Evolutionary conservation across 495 filamentous ascomycete species (phyloP).

Genomic region (Neurospora pannonica): DNA sequence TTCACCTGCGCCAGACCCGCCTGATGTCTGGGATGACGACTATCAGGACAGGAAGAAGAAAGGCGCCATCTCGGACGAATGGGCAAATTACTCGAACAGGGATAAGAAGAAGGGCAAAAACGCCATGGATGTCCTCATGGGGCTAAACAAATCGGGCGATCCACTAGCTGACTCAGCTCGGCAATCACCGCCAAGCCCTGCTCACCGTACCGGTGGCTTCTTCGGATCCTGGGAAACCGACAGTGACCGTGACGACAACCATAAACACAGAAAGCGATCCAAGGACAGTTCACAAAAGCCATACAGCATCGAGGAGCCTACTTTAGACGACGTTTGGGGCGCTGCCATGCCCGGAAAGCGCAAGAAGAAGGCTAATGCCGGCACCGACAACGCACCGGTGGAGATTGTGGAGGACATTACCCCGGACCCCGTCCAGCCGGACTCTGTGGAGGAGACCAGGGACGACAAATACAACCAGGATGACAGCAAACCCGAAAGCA

Average conservation of each 20-base stretch:
- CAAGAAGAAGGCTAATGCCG: constrained; percentile 33
- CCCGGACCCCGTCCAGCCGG: constrained; percentile 26
- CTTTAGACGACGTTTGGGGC: constrained; percentile 31
- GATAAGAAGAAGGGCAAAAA: constrained; percentile 27
- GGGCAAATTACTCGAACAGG: constrained; percentile 8
- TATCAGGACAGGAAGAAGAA: constrained; percentile 27
- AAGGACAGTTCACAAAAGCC: constrained; percentile 23
- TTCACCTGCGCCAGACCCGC: constrained; percentile 19
- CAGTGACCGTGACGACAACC: constrained; percentile 28
- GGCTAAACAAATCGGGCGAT: constrained; percentile 22
- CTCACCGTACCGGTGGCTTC: constrained; percentile 15
- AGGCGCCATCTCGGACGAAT: constrained; percentile 6
- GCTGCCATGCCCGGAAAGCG: constrained; percentile 24
- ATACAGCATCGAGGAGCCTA: constrained; percentile 36
- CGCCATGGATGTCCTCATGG: constrained; percentile 20
- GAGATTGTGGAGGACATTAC: constrained; percentile 28
- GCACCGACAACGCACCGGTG: constrained; percentile 28
- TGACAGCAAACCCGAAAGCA: constrained; percentile 27
- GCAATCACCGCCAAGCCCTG: constrained; percentile 10
- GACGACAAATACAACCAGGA: constrained; percentile 26
- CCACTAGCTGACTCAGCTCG: constrained; percentile 12
- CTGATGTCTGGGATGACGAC: constrained; percentile 14
- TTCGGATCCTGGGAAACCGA: constrained; percentile 23
- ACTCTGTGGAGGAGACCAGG: constrained; percentile 34
- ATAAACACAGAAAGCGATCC: constrained; percentile 11